phyloP scores from a whole-genome alignment of 352 stramenopile genomes.

The Plasmopara halstedii region DNA sequence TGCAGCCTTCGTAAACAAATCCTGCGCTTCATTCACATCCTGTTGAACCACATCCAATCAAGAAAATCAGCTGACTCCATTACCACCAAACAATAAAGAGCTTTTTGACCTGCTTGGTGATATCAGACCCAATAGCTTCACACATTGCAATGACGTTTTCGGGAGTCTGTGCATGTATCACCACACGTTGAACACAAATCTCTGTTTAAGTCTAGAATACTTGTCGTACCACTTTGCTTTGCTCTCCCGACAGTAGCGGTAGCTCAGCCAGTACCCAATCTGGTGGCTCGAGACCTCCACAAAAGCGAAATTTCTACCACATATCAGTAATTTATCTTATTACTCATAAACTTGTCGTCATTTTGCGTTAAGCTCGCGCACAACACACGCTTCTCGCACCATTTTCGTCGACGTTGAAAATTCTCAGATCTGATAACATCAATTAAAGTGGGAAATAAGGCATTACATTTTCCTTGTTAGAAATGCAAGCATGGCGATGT shows the following conservation, averaged over 20 bases:
- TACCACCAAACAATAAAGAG: neutral
- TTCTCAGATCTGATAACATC: too few relatives aligned
- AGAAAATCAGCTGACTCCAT: neutral
- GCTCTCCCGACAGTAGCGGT: conserved; percentile 25
- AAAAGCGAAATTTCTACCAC: conserved; percentile 45
- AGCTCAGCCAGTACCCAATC: conserved; percentile 55
- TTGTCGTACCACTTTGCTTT: conserved; percentile 14
- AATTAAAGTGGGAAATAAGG: too few relatives aligned
- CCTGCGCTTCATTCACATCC: conserved; percentile 11
- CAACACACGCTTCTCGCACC: too few relatives aligned
- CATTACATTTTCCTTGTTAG: too few relatives aligned
- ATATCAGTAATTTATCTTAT: neutral
- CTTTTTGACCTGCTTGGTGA: conserved; percentile 14
- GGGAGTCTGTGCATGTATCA: conserved; percentile 1
- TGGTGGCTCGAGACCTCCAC: conserved; percentile 49
- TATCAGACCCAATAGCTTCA: conserved; percentile 21
- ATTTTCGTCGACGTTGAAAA: too few relatives aligned
- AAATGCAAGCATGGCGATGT: too few relatives aligned
- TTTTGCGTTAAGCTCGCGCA: too few relatives aligned
- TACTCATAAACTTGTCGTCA: too few relatives aligned
- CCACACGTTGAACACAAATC: neutral
- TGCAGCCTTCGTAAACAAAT: conserved; percentile 8
- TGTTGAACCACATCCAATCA: conserved; percentile 1
- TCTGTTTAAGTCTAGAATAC: neutral
- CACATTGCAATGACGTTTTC: conserved; percentile 14